Base-by-base conservation (phyloP, 78 protist genomes). In the Anaeramoeba flamelloides region DNA sequence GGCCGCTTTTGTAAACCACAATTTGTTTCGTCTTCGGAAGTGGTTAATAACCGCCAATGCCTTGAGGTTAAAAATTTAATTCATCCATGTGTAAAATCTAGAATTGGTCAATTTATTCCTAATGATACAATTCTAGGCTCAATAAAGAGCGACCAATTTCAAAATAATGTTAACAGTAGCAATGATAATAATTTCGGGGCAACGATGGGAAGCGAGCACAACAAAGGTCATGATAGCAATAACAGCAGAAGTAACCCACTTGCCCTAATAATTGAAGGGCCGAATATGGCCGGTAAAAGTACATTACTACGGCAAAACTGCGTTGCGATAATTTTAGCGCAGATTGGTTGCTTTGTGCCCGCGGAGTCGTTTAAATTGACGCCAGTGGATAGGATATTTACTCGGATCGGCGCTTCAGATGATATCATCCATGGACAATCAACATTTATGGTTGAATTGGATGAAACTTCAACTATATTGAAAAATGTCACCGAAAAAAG, bases 291-390 rank as follows among this genome's bases (percentile, higher is more conserved):
- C 8, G 69, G 69, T 53, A 97, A 97, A 80, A 81, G 90, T 37
- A 94, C 97, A 31, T 39, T 95, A 12, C 88, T 95, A 36, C 83
- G 98, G 3, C 91, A 87, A 41, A 40, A 39, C 17, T 87, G 95
- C 77, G 37, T 94, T 2, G 82, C 87, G 32, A 88, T 89, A 1
- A 41, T 96, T 38, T 41, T 96, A 87, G 98, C 99, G 30, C 99
- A 97, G 83, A 32, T 97, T 41, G 99, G 98, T 38, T 89, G 96
- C 80, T 81, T 12, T 31, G 97, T 97, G 26, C 94, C 97, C 0
- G 98, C 98, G 0, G 38, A 37, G 33, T 0, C 17, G 37, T 87
- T 86, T 40, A 3, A 0, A 76, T 40, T 96, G 81, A 78, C 99
- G 31, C 90, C 94, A 1, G 87, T 88, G 34, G 99, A 96, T 77